Percentiles rank a stretch among this genome's conserved stretches.
These are phyloP conservation scores for Camptophora hylomeconis DNA, from an alignment of 2,329 filamentous ascomycete genomes.

Conservation along the genomic window DNA sequence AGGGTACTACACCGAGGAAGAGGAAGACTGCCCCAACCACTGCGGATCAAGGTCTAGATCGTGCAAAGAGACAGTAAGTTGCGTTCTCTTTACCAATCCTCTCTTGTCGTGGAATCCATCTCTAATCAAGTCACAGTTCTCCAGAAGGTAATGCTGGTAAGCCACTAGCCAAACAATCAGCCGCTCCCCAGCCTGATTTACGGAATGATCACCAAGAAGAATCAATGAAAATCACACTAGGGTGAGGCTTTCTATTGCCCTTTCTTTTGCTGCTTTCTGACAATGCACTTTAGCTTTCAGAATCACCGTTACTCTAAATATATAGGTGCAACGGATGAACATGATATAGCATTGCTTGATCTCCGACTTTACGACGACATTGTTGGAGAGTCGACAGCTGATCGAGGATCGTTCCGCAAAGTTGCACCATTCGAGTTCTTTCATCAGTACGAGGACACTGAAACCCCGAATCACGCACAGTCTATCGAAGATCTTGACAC, in stretches of 20 bases:
- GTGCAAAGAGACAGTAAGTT: constrained; percentile 1
- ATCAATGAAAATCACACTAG: constrained; percentile 16
- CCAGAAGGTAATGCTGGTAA: constrained; percentile 14
- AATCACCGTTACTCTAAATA: constrained; percentile 18
- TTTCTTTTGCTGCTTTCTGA: constrained; percentile 10
- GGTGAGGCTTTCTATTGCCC: constrained; percentile 4
- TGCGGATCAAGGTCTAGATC: constrained; percentile 8
- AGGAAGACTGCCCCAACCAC: constrained; percentile 8
- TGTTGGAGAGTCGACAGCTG: constrained; percentile 13
- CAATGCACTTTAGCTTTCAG: constrained; percentile 16
- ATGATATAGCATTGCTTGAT: constrained; percentile 17
- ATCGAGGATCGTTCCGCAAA: constrained; percentile 17
- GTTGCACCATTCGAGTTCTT: constrained; percentile 17
- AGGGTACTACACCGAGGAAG: constrained; percentile 15
- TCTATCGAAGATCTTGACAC: constrained; percentile 17
- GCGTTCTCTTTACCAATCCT: constrained; percentile 6
- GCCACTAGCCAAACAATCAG: too few species aligned
- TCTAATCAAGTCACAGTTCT: constrained; percentile 15
- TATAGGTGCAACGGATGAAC: constrained; percentile 18
- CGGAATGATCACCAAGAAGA: constrained; percentile 5
- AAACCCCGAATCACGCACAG: constrained; percentile 14
- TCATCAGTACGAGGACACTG: constrained; percentile 16
- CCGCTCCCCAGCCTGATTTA: background rate
- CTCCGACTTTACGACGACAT: constrained; percentile 17
- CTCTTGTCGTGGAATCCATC: constrained; percentile 7